Evolutionary conservation across 169 alveolate species (phyloP).

Genomic region (Cryptosporidium ubiquitum): DNA sequence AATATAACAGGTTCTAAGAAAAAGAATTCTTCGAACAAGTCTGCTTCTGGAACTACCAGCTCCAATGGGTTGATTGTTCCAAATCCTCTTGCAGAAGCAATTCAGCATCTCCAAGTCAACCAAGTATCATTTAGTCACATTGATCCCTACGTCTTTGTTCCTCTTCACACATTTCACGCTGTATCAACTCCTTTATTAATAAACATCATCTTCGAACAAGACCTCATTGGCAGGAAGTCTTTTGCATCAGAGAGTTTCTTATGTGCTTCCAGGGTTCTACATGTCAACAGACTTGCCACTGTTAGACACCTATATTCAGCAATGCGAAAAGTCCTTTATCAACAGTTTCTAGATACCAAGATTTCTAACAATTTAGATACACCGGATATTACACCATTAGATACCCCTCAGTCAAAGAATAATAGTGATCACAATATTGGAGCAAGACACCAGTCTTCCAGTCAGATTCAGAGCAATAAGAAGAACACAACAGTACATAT

Average conservation of each 20-base stretch:
- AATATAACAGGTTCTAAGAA: conserved; percentile 13
- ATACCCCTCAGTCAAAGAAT: conserved; percentile 40
- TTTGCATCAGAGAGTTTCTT: conserved; percentile 45
- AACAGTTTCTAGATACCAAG: conserved; percentile 31
- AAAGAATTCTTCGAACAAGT: conserved; percentile 13
- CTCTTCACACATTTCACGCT: conserved; percentile 38
- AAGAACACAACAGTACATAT: not conserved
- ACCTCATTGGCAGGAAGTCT: conserved; percentile 42
- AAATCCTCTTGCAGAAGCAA: conserved; percentile 42
- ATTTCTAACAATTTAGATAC: not conserved
- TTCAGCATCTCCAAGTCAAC: conserved; percentile 42
- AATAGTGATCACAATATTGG: not conserved
- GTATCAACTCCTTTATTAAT: conserved; percentile 35
- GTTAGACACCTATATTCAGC: conserved; percentile 32
- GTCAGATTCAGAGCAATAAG: not conserved
- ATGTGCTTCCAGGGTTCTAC: conserved; percentile 37
- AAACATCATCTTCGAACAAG: conserved; percentile 33
- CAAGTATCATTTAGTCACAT: conserved; percentile 40
- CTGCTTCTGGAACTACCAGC: not conserved
- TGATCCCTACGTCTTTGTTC: conserved; percentile 56
- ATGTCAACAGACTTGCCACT: conserved; percentile 59
- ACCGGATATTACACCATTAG: not conserved
- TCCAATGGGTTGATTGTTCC: not conserved
- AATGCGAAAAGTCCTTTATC: conserved; percentile 29
- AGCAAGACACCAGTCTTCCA: not conserved